Conservation (phyloP, 768 basidiomycete genomes). For the Mycena belliarum region DNA sequence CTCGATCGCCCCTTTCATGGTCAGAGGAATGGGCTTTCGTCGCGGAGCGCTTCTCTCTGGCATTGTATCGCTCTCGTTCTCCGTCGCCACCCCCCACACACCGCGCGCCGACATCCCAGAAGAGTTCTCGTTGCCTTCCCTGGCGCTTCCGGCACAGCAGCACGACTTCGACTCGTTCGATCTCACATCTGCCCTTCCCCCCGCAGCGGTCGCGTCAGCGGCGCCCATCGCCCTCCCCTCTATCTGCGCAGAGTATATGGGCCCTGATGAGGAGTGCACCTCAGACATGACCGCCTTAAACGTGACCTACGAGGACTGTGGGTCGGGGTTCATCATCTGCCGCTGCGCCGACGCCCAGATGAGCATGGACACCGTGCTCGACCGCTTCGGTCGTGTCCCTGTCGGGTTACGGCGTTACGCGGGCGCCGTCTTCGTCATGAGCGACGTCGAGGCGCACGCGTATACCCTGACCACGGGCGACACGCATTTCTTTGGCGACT, state of each 20-base stretch:
- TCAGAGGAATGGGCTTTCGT: not conserved
- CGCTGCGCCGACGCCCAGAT: slow-evolving; percentile 31
- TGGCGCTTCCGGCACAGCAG: not conserved
- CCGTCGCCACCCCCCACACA: not conserved
- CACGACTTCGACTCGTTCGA: not conserved
- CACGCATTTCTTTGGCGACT: slow-evolving; percentile 32
- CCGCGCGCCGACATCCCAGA: no score
- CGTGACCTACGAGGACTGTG: not conserved
- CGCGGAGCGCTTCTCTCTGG: not conserved
- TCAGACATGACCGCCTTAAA: not conserved
- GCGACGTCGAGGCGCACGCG: slow-evolving; percentile 18
- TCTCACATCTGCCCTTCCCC: not conserved
- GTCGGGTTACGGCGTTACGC: slow-evolving; percentile 34
- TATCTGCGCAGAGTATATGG: slow-evolving; percentile 19
- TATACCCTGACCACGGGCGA: slow-evolving; percentile 35
- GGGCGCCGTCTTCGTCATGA: slow-evolving; percentile 24
- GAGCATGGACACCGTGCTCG: slow-evolving; percentile 27
- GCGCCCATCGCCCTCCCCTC: not conserved
- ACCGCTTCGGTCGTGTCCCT: slow-evolving; percentile 30
- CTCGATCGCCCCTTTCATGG: no score
- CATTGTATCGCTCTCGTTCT: not conserved
- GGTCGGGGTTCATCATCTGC: slow-evolving; percentile 22
- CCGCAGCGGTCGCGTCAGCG: not conserved
- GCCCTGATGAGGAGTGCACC: not conserved
- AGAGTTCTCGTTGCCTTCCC: not conserved